Percentiles rank a stretch among this genome's conserved stretches.
These are phyloP conservation scores for Angomonas deanei DNA, from an alignment of 208 protist genomes.

Conservation along the genomic window DNA sequence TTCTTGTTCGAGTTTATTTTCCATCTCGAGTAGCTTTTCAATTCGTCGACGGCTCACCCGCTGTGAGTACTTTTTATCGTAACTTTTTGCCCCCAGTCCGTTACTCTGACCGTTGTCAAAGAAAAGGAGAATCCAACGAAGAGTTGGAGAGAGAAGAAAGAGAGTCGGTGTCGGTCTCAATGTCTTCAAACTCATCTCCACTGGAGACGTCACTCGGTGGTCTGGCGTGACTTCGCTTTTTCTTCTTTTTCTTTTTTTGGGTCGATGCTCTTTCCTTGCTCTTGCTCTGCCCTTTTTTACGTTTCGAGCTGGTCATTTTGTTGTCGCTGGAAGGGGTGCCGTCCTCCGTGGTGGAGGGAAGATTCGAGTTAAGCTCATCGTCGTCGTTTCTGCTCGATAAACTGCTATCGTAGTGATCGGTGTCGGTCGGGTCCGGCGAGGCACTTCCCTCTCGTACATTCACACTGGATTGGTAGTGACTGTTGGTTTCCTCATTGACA, in stretches of 20 bases:
- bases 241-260: background rate
- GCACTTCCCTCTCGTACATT: too few relatives aligned
- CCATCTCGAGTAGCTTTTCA: background rate
- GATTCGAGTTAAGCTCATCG: background rate
- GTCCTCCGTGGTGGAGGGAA: background rate
- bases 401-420: background rate
- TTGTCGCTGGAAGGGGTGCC: background rate
- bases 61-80: background rate
- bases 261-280: background rate
- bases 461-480: too few relatives aligned
- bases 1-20: background rate
- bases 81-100: background rate
- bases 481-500: too few relatives aligned
- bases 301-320: background rate
- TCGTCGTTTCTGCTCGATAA: background rate
- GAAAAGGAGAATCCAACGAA: background rate
- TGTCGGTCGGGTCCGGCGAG: background rate
- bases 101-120: background rate
- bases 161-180: background rate
- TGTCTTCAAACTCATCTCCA: too few relatives aligned
- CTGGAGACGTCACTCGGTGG: too few relatives aligned
- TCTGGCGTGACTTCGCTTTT: too few relatives aligned
- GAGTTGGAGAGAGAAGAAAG: background rate
- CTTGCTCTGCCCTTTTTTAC: background rate
- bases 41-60: background rate